Base-by-base conservation (phyloP, 2,329 filamentous ascomycete genomes). In the Rutstroemia sp. region DNA sequence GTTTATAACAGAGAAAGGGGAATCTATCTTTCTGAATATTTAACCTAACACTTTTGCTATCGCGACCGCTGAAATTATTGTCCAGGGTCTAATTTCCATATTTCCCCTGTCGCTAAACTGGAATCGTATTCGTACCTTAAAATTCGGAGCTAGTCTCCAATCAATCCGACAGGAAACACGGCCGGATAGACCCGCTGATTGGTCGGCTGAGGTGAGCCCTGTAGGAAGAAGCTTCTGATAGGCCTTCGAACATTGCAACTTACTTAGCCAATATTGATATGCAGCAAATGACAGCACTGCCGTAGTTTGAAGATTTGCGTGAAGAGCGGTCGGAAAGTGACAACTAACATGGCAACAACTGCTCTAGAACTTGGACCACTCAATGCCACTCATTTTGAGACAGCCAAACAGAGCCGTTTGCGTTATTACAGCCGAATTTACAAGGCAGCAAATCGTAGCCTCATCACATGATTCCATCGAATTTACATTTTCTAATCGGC, bases 101-200 rank as follows among this genome's bases (percentile, higher is more conserved):
- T n/a, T 37, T 49, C 49, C 54, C 41, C 25, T 38, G 21, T 25
- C 10, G 16, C n/a, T 37, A 37, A 34, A 37, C 41, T 5, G 16
- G 19, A 56, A 47, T 45, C 49, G 42, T 52, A 52, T 56, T 52
- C 54, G 49, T 56, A 51, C 41, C 30, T 46, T 52, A 52, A 46
- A 14, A 14, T 25, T 10, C 4, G 14, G 21, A 16, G 21, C 44
- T 46, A 46, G 23, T 14, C 18, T 21, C 23, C 14, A 25, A 46
- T 5, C 9, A 16, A 6, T 12, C 23, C 23, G 14, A 46, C 6
- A 10, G 23, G 42, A 12, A 19, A 23, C 9, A 46, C 44, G 27
- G 27, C 27, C 27, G 9, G 27, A 23, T 25, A 16, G 14, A 16
- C 21, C 23, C 14, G 21, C 16, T 46, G 16, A 46, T 46, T 46